phyloP scores from a whole-genome alignment of 345 rosid genomes.

The Eutrema japonicum region DNA sequence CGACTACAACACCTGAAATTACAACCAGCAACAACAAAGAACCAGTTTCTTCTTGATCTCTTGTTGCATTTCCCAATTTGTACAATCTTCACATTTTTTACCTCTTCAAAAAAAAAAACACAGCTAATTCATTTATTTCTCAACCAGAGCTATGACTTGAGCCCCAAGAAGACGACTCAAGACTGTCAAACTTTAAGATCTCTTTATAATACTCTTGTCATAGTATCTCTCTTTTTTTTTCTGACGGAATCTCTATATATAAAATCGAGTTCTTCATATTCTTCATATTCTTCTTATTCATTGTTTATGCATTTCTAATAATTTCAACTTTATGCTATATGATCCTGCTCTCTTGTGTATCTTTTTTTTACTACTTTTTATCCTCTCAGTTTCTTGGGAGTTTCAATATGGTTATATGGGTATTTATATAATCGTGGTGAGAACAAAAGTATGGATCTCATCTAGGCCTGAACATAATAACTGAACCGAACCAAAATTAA shows the following conservation, averaged over 20 bases:
- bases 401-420: conserved; percentile 5
- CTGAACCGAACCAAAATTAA: too few species aligned
- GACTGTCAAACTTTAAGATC: conserved; percentile 22
- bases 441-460: neutral
- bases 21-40: conserved; percentile 49
- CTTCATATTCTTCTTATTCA: conserved; percentile 1
- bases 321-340: conserved; percentile 16
- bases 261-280: conserved; percentile 27
- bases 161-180: conserved; percentile 31
- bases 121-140: conserved; percentile 44
- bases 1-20: conserved; percentile 46
- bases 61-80: conserved; percentile 40
- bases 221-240: neutral
- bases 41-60: conserved; percentile 37
- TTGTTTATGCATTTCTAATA: conserved; percentile 17
- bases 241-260: conserved; percentile 23
- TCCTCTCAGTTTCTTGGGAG: conserved; percentile 27
- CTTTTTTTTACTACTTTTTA: neutral
- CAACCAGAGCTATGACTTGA: conserved; percentile 42
- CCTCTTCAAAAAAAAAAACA: conserved; percentile 14
- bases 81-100: conserved; percentile 55
- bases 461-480: too few species aligned
- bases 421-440: neutral
- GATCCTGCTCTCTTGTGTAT: neutral
- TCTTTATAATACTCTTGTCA: conserved; percentile 31